A percentile compares a stretch with the other conserved stretches of the same genome.
Evolutionary conservation across 352 stramenopile species (phyloP).

Genomic region (Globisporangium parvum): DNA sequence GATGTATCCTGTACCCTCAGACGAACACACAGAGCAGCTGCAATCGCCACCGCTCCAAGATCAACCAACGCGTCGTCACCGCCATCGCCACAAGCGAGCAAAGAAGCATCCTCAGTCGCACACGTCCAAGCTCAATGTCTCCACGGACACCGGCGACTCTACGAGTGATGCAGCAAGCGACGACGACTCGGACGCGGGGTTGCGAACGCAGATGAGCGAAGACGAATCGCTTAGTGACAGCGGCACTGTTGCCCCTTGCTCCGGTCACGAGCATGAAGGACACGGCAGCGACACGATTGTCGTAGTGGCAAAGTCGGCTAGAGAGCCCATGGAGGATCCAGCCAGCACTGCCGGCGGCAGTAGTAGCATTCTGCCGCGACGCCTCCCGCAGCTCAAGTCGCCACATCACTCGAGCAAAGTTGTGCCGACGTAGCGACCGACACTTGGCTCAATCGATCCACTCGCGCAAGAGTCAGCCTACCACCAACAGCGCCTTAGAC

Average conservation of each 20-base stretch:
- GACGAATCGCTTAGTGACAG: not conserved
- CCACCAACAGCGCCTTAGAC: not conserved
- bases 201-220: not conserved
- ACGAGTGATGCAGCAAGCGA: not conserved
- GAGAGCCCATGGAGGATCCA: conserved; percentile 1
- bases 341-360: not conserved
- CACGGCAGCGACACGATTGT: not conserved
- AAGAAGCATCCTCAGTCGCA: conserved; percentile 6
- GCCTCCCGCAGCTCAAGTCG: conserved; percentile 1
- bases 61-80: not conserved
- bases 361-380: not conserved
- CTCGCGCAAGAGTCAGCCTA: too few relatives aligned
- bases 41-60: not conserved
- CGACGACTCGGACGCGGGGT: not conserved
- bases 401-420: conserved; percentile 11
- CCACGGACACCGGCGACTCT: not conserved
- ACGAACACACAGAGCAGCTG: not conserved
- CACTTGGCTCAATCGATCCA: not conserved
- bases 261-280: not conserved
- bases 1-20: too few relatives aligned
- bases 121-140: not conserved
- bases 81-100: conserved; percentile 1
- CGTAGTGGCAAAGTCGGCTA: conserved; percentile 3
- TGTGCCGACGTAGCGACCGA: conserved; percentile 7
- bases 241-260: not conserved